Conservation (phyloP, 1,284 basidiomycete genomes). For the Tetrapyrgos nigripes region DNA sequence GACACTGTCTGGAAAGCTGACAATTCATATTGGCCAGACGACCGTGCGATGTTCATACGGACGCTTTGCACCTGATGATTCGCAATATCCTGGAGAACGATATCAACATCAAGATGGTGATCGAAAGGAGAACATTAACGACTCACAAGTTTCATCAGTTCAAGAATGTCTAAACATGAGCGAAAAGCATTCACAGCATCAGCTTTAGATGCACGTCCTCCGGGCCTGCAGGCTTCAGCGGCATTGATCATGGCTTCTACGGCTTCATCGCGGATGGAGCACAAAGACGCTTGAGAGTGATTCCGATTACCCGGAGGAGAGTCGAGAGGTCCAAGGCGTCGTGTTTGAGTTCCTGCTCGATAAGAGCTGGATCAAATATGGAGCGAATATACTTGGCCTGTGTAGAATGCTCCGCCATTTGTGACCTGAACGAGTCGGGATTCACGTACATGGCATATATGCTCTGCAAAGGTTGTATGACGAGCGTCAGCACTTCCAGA, state of each 20-base stretch:
- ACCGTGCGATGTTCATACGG: slow-evolving; percentile 84
- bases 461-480: slow-evolving; percentile 75
- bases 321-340: slow-evolving; percentile 82
- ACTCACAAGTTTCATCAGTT: slow-evolving; percentile 93
- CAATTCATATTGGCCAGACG: slow-evolving; percentile 83
- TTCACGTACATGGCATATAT: slow-evolving; percentile 60
- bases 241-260: slow-evolving; percentile 86
- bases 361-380: slow-evolving; percentile 75
- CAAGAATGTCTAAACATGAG: slow-evolving; percentile 90
- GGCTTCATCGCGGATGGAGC: slow-evolving; percentile 88
- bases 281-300: slow-evolving; percentile 88
- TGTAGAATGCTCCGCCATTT: slow-evolving; percentile 62
- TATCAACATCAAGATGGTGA: slow-evolving; percentile 25
- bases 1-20: slow-evolving; percentile 72
- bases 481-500: slow-evolving; percentile 81
- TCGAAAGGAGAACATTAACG: slow-evolving; percentile 20
- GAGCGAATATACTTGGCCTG: slow-evolving; percentile 64
- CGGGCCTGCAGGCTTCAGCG: slow-evolving; percentile 63
- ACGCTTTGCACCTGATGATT: slow-evolving; percentile 93
- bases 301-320: slow-evolving; percentile 83
- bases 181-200: slow-evolving; percentile 81
- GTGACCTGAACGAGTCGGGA: slow-evolving; percentile 54
- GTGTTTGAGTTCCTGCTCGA: slow-evolving; percentile 82
- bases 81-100: slow-evolving; percentile 79
- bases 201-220: slow-evolving; percentile 56